These are phyloP conservation scores for Amanita rubescens DNA, from an alignment of 768 basidiomycete species.

Conservation along the genomic window DNA sequence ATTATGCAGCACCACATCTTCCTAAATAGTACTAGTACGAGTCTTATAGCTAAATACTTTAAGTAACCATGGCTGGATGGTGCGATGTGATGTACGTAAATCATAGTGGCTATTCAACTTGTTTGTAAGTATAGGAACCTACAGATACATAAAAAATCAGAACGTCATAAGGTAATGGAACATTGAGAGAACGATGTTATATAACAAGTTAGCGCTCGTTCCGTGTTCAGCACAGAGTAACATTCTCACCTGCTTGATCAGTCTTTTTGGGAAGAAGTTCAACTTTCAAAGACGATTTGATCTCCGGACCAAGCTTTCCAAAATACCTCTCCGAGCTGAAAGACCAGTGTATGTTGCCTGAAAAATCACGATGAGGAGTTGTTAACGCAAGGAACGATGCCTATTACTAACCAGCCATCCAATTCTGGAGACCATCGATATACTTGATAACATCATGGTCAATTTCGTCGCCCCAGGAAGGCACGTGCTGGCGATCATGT, in stretches of 20 bases:
- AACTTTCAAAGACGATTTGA: slow-evolving; percentile 42
- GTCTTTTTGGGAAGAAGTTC: slow-evolving; percentile 31
- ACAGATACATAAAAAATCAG: no score
- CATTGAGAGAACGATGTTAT: no score
- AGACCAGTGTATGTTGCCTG: slow-evolving; percentile 54
- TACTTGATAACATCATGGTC: slow-evolving; percentile 49
- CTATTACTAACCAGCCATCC: slow-evolving; percentile 37
- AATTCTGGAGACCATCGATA: slow-evolving; percentile 50
- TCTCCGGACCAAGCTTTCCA: slow-evolving; percentile 36
- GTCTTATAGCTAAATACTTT: no score
- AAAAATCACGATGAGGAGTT: background rate
- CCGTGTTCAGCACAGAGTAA: no score
- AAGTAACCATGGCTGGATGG: no score
- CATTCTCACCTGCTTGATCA: background rate
- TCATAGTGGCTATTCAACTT: no score
- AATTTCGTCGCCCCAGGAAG: slow-evolving; percentile 54
- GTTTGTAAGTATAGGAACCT: no score
- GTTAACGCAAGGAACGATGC: background rate
- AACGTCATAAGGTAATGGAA: no score
- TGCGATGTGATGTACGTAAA: no score
- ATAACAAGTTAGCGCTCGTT: no score
- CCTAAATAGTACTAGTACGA: no score
- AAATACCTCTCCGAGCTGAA: slow-evolving; percentile 62
- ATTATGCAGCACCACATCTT: no score
- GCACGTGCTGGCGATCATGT: slow-evolving; percentile 28